Evolutionary conservation across 2,329 filamentous ascomycete genomes (phyloP).

Genomic region (Fusarium verticillioides): DNA sequence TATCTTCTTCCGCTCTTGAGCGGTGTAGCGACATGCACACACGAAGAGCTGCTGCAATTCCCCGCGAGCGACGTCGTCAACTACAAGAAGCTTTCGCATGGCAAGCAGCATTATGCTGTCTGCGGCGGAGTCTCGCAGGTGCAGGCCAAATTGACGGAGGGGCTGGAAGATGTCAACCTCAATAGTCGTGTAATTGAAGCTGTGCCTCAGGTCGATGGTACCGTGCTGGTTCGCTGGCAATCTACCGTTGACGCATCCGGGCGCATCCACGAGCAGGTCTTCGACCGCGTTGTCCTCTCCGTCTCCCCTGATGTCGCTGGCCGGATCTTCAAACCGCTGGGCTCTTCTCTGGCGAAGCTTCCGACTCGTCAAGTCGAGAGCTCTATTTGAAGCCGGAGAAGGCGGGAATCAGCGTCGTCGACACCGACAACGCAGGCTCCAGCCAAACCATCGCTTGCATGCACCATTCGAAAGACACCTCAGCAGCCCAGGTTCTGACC

Average conservation of each 20-base stretch:
- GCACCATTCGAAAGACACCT: constrained; percentile 41
- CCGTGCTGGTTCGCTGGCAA: constrained; percentile 51
- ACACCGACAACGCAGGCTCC: constrained; percentile 4
- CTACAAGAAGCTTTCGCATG: constrained; percentile 60
- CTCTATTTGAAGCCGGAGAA: constrained; percentile 50
- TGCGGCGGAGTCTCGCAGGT: constrained; percentile 61
- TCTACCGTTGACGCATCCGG: constrained; percentile 18
- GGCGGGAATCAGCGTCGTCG: background rate
- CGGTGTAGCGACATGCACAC: constrained; percentile 65
- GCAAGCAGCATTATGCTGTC: constrained; percentile 63
- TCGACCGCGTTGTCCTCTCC: constrained; percentile 64
- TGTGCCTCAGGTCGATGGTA: constrained; percentile 34
- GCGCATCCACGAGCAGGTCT: constrained; percentile 48
- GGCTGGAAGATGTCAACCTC: constrained; percentile 54
- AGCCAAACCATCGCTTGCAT: constrained; percentile 36
- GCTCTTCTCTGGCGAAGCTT: constrained; percentile 52
- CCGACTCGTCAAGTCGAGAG: constrained; percentile 62
- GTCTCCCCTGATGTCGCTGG: constrained; percentile 65
- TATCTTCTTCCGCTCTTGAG: constrained; percentile 67
- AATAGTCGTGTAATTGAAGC: constrained; percentile 53
- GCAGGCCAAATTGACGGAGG: constrained; percentile 57
- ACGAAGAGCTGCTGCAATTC: constrained; percentile 60
- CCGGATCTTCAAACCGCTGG: constrained; percentile 58
- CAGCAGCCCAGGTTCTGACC: constrained; percentile 48
- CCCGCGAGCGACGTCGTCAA: constrained; percentile 64